Conservation (phyloP, 257 asterid genomes). For the Asclepias syriaca region DNA sequence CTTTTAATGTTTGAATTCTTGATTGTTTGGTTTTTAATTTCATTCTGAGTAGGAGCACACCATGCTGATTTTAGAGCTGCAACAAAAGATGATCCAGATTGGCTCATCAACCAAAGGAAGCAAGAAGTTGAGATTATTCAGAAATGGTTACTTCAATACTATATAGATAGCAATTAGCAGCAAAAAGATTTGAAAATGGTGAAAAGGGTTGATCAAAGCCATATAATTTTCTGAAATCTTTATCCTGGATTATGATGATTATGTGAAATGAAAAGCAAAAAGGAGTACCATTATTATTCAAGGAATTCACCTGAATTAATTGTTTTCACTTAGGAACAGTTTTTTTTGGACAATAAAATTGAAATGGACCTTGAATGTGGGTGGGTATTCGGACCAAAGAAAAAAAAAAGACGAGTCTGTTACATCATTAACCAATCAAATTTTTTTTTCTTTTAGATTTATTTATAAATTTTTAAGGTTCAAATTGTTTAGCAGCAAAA, state of each 20-base stretch:
- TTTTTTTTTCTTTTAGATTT: no score
- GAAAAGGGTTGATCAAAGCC: no score
- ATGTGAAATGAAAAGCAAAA: background rate
- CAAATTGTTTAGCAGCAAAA: background rate
- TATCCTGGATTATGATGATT: background rate
- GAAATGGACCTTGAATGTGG: no score
- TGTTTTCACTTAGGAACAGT: no score
- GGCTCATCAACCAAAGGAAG: conserved; percentile 55
- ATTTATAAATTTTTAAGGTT: background rate
- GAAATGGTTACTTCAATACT: conserved; percentile 55
- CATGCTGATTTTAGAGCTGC: conserved; percentile 63
- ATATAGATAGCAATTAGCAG: conserved; percentile 22
- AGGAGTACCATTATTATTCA: no score
- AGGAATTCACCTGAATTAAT: no score
- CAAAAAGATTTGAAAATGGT: conserved; percentile 15
- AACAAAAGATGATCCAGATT: conserved; percentile 48
- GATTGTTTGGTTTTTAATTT: background rate
- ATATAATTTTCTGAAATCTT: no score
- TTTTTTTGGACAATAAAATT: no score
- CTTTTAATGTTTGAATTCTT: background rate
- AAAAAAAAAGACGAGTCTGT: no score
- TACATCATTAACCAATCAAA: no score
- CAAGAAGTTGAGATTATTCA: conserved; percentile 52
- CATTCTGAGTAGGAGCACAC: conserved; percentile 46
- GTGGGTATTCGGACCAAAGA: no score